phyloP scores from a whole-genome alignment of 257 asterid species.

The Penstemon newberryi region DNA sequence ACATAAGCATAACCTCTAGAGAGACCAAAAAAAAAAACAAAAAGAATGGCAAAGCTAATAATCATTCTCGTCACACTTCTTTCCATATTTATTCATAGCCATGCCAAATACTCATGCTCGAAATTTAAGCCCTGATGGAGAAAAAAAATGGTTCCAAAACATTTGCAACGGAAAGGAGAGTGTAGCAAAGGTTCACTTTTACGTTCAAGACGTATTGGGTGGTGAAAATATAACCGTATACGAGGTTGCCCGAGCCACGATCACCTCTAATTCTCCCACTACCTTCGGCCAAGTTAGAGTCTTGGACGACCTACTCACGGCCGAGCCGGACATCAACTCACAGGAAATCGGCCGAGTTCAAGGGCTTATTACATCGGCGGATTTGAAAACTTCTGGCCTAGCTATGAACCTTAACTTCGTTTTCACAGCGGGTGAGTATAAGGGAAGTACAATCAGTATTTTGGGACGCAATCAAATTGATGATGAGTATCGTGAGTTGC shows the following conservation, averaged over 20 bases:
- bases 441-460: conserved; percentile 42
- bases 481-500: conserved; percentile 28
- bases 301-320: conserved; percentile 40
- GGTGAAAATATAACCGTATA: conserved; percentile 30
- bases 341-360: conserved; percentile 36
- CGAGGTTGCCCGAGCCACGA: conserved; percentile 39
- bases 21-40: too few species aligned
- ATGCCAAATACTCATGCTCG: conserved; percentile 1
- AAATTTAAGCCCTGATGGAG: not conserved
- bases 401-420: conserved; percentile 34
- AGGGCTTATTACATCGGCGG: conserved; percentile 32
- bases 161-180: conserved; percentile 15
- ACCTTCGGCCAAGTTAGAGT: conserved; percentile 36
- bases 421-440: conserved; percentile 36
- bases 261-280: conserved; percentile 34
- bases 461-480: conserved; percentile 33
- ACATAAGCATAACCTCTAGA: not conserved
- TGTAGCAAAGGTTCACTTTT: conserved; percentile 30
- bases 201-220: conserved; percentile 34
- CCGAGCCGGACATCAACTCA: conserved; percentile 33
- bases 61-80: not conserved
- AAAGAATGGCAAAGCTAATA: conserved; percentile 26
- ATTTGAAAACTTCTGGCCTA: conserved; percentile 23
- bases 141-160: conserved; percentile 24
- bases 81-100: not conserved